Evolutionary conservation across 2,329 filamentous ascomycete species (phyloP), one percentile per base, ranked within the genome.

Genomic region (Sordariomycetes sp.): DNA sequence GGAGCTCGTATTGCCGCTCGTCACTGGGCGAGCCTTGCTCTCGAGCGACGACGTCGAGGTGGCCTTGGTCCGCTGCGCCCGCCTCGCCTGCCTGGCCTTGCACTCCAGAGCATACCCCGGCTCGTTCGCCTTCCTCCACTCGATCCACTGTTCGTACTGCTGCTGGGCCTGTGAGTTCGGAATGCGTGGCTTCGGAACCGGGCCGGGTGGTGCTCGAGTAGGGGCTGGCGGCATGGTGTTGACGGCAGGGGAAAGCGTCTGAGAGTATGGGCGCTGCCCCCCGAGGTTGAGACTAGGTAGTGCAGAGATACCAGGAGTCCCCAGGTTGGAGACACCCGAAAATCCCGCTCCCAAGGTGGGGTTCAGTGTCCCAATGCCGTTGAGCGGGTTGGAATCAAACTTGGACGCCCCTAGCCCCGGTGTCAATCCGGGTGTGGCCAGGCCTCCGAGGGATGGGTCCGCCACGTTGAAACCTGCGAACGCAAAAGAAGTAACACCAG

Each of bases 101-200:
- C 75, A 77, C 61, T 71, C 67, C 59, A 72, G 61, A 25, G 75
- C 74, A 61, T 77, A 77, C 2, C 73, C 74, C 6, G 75, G 75
- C 61, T 76, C 72, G 53, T 72, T 71, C 24, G 72, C 72, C 60
- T 77, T 77, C 58, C 74, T 71, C 70, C 71, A 75, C 63, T 77
- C 75, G 36, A 77, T 71, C 61, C 70, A 77, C 39, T 69, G 72
- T 64, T 77, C 75, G 62, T 77, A 77, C 59, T 68, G 66, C 59
- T 74, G 72, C 63, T 77, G 75, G 28, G 69, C 68, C 52, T 63
- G 58, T 13, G 75, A 64, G 59, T 76, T 65, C 52, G 73, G 73
- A 34, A 65, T 62, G 3, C 67, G 68, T 10, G 75, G 75, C 62
- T 77, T 3, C 48, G 58, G 56, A 22, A 57, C 51, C 4, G 56